These are phyloP conservation scores for Stachybotrys chlorohalonatus DNA, from an alignment of 2,329 filamentous ascomycete genomes.

Conservation along the genomic window DNA sequence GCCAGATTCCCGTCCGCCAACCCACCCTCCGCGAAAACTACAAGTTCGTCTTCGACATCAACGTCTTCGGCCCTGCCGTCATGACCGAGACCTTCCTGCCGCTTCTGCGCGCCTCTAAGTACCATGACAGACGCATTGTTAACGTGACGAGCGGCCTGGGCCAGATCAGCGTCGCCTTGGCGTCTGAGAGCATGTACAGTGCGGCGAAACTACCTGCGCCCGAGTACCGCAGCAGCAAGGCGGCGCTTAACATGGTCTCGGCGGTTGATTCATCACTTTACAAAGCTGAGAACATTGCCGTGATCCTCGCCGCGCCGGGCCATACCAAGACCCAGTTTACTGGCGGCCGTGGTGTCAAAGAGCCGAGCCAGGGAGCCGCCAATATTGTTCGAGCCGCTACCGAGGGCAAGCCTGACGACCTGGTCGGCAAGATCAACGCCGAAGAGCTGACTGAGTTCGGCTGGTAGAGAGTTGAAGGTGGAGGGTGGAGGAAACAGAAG, in stretches of 20 bases:
- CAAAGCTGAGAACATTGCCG: neutral
- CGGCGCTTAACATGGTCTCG: neutral
- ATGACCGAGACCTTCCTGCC: neutral
- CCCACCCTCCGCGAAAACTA: neutral
- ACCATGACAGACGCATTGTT: neutral
- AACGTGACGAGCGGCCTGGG: neutral
- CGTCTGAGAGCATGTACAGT: neutral
- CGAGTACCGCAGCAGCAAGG: neutral
- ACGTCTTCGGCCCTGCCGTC: neutral
- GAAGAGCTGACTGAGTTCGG: neutral
- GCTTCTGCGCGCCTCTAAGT: neutral
- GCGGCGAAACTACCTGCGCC: neutral
- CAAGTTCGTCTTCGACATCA: neutral
- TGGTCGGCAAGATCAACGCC: neutral
- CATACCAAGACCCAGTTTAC: neutral
- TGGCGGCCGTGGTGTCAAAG: neutral
- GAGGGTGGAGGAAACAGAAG: neutral
- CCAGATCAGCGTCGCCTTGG: neutral
- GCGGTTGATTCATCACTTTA: neutral
- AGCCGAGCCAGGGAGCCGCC: neutral
- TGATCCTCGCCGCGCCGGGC: neutral
- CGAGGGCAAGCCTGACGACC: neutral
- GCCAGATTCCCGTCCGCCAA: neutral
- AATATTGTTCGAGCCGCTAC: neutral
- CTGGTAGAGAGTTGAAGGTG: neutral